These are phyloP conservation scores for Phaeodactylum tricornutum DNA, from an alignment of 108 stramenopile species.

Conservation along the genomic window DNA sequence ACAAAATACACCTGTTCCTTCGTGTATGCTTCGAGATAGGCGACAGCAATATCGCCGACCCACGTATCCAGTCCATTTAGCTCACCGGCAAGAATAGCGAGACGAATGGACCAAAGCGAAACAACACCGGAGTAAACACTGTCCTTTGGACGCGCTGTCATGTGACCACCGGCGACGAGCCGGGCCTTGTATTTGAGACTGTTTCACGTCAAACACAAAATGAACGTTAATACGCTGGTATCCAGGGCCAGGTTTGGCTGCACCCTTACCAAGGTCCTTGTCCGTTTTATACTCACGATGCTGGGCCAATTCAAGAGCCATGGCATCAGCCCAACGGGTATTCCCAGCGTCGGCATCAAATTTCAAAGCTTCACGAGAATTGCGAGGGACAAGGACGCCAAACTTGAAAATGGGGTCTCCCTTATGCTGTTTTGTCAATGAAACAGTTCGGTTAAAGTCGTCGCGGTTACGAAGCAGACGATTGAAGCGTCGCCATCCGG, in stretches of 20 bases:
- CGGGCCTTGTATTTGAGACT: conserved; percentile 19
- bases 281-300: conserved; percentile 15
- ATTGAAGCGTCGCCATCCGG: conserved; percentile 36
- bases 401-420: conserved; percentile 11
- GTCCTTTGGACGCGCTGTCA: conserved; percentile 16
- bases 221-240: conserved; percentile 25
- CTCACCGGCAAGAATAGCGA: conserved; percentile 2
- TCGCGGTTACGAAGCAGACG: conserved; percentile 4
- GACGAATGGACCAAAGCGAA: conserved; percentile 5
- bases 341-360: conserved; percentile 14
- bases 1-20: conserved; percentile 20
- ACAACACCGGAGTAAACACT: conserved; percentile 22
- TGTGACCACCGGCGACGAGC: conserved; percentile 19
- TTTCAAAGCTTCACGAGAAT: conserved; percentile 6
- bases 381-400: conserved; percentile 16
- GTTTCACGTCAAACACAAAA: conserved; percentile 26
- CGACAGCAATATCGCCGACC: conserved; percentile 12
- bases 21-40: conserved; percentile 13
- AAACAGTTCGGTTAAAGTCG: not conserved
- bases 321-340: conserved; percentile 20
- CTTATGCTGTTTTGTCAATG: no score
- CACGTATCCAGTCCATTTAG: conserved; percentile 9
- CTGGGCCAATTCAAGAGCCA: conserved; percentile 10
- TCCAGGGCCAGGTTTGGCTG: not conserved
- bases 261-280: conserved; percentile 11